Base-by-base conservation (phyloP, 148 eudicot species). In the Camellia lanceoleosa region DNA sequence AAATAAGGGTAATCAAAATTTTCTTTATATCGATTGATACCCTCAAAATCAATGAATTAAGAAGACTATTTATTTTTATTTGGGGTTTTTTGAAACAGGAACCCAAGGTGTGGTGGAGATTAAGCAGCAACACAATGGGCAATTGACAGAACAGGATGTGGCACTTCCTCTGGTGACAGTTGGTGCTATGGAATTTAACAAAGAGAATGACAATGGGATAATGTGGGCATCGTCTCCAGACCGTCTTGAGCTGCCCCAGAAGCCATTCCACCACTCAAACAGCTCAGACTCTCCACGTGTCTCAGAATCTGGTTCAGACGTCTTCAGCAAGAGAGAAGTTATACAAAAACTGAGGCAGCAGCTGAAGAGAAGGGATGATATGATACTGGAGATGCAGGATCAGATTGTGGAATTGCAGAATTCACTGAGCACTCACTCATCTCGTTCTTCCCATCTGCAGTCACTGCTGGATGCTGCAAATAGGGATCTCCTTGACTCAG, bases 331-430 rank as follows among this genome's bases (percentile, higher is more conserved):
- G 80, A 85, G 98, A 77, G 99, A 96, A 69, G 99, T 94, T 61
- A 90, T 96, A 58, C 99, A 96, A 68, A 96, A 94, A 83, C 93
- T 96, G 80, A 91, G 99, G 72, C 98, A 88, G 71, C 99, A 96
- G 85, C 66, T 96, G 74, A 96, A 93, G 90, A 92, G 95, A 79
- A 87, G 99, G 77, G 99, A 96, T 77, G 95, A 94, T 66, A 90
- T 88, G 95, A 92, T 91, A 68, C 74, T 96, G 16, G 99, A 96
- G 85, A 96, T 96, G 97, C 98, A 96, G 74, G 98, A 96, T 76
- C 99, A 92, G 82, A 93, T 96, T 43, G 85, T 89, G 7, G 99
- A 91, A 70, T 79, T 96, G 71, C 98, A 92, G 87, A 88, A 55
- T 76, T 87, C 98, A 16, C 85, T 94, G 52, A 85, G 81, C 65